phyloP scores from a whole-genome alignment of 495 filamentous ascomycete species.

The Halenospora varia region DNA sequence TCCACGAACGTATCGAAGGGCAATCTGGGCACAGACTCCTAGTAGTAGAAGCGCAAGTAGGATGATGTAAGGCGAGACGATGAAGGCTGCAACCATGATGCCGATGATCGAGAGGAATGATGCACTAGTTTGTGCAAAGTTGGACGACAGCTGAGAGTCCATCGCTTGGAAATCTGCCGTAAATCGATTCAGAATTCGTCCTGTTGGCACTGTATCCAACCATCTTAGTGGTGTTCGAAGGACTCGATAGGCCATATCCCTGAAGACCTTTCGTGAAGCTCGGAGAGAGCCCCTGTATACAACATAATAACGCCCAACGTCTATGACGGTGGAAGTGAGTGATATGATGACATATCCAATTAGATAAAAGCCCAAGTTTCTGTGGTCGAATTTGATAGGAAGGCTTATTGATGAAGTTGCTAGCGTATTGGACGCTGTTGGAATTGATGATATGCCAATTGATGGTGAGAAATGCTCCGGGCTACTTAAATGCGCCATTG shows the following conservation, averaged over 20 bases:
- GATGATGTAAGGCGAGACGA: slow-evolving; percentile 61
- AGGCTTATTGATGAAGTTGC: background rate
- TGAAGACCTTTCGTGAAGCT: slow-evolving; percentile 22
- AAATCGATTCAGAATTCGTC: slow-evolving; percentile 76
- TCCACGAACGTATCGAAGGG: slow-evolving; percentile 56
- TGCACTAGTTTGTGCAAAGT: slow-evolving; percentile 51
- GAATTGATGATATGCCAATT: too few species aligned
- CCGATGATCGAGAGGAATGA: slow-evolving; percentile 50
- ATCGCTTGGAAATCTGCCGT: slow-evolving; percentile 72
- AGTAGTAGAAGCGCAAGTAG: slow-evolving; percentile 53
- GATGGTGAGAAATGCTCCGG: too few species aligned
- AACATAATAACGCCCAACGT: slow-evolving; percentile 20
- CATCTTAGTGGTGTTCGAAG: slow-evolving; percentile 69
- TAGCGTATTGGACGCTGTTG: slow-evolving; percentile 15
- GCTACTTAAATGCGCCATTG: too few species aligned
- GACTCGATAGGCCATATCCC: slow-evolving; percentile 48
- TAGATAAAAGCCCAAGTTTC: slow-evolving; percentile 56
- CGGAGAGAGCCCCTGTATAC: slow-evolving; percentile 24
- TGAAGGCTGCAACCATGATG: slow-evolving; percentile 52
- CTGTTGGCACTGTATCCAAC: slow-evolving; percentile 78
- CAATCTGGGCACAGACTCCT: slow-evolving; percentile 50
- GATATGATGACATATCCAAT: slow-evolving; percentile 63
- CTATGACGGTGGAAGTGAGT: slow-evolving; percentile 27
- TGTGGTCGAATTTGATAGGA: background rate
- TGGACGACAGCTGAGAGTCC: slow-evolving; percentile 59